Evolutionary conservation across 495 filamentous ascomycete species (phyloP), one percentile per base, ranked within the genome.

Genomic region (Penicillium argentinense): DNA sequence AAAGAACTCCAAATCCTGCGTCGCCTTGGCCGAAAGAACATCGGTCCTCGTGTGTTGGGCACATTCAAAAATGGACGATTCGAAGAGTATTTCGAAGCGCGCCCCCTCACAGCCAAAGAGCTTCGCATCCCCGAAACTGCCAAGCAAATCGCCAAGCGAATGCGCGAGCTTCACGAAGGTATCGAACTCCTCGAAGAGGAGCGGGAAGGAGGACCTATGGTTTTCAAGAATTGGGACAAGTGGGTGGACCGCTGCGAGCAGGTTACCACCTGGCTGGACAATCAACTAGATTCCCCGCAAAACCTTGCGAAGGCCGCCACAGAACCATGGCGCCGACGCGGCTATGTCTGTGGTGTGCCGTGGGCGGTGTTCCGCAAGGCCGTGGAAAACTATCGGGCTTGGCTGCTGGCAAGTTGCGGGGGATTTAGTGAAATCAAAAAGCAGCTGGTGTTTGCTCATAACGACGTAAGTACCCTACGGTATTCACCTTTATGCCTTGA

Each of bases 41-140:
- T 99, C 42, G 93, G 93, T 4, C 93, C 93, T 9, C 82, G 89
- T 16, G 72, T 99, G n/a, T 74, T 97, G 0, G 93, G 95, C 6
- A 97, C 89, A 3, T 99, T 99, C 61, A 74, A 72, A 7, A 99
- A 99, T 59, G 93, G 93, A n/a, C 84, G 93, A 14, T 97, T 99
- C 53, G 93, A 99, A 66, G 84, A 97, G 66, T 96, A 84, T 63
- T 86, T 93, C 55, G 78, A 96, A 58, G 88, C 95, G 0, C 74
- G 76, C 16, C 82, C 93, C 2, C 73, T 99, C 23, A 91, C 85
- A 0, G 74, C 85, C 3, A 69, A 78, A 8, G 89, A 96, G 59
- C 68, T 99, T 40, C 84, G 88, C 17, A 78, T 84, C 39, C 86
- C 91, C 2, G 85, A 86, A 23, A 96, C 88, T 0, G 91, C 87